Percentiles rank a stretch among this genome's conserved stretches.
These are phyloP conservation scores for Phoma sp. DNA, from an alignment of 2,329 filamentous ascomycete species.

Conservation along the genomic window DNA sequence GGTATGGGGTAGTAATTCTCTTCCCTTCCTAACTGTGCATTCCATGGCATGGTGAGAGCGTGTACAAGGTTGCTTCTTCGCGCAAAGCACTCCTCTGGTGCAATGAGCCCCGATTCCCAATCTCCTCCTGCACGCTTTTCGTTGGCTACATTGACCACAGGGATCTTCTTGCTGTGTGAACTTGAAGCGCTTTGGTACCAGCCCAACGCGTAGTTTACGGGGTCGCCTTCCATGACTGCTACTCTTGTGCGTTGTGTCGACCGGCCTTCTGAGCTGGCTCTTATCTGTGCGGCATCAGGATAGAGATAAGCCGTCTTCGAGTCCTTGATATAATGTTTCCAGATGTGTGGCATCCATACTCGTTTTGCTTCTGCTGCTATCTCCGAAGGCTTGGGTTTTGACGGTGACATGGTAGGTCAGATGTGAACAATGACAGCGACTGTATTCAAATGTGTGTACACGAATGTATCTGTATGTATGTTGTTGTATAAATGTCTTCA, in stretches of 20 bases:
- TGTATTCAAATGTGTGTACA: conserved; percentile 5
- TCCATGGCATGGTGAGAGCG: conserved; percentile 68
- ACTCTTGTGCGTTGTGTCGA: conserved; percentile 50
- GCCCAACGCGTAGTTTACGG: conserved; percentile 62
- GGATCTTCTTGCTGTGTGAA: conserved; percentile 55
- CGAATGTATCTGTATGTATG: conserved; percentile 6
- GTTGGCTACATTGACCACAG: conserved; percentile 77
- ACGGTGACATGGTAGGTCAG: conserved; percentile 59
- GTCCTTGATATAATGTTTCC: conserved; percentile 60
- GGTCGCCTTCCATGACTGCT: conserved; percentile 55
- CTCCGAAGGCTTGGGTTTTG: conserved; percentile 70
- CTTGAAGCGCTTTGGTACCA: conserved; percentile 57
- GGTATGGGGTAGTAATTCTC: conserved; percentile 74
- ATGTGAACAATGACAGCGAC: conserved; percentile 8
- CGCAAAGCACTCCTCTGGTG: conserved; percentile 76
- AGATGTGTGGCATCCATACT: conserved; percentile 71
- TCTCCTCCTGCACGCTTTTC: conserved; percentile 80
- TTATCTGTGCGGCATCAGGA: conserved; percentile 47
- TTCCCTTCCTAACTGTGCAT: conserved; percentile 40
- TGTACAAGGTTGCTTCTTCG: conserved; percentile 76
- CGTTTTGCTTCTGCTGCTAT: conserved; percentile 77
- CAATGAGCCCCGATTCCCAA: conserved; percentile 73
- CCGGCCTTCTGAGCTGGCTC: conserved; percentile 58
- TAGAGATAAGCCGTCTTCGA: conserved; percentile 69
- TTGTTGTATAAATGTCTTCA: conserved; percentile 4